phyloP scores from a whole-genome alignment of 2,329 filamentous ascomycete species.

The Periconia digitata region DNA sequence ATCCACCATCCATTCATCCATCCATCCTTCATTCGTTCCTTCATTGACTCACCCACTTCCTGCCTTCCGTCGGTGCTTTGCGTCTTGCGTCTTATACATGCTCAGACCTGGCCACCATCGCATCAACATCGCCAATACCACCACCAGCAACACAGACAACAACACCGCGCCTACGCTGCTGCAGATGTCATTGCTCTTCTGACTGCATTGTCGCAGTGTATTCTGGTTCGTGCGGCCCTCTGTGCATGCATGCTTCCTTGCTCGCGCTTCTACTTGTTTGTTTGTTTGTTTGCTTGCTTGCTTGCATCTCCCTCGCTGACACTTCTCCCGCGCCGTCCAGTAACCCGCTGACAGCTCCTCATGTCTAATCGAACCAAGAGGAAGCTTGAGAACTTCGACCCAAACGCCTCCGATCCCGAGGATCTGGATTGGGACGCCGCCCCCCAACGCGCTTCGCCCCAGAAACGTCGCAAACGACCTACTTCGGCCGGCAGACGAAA shows the following conservation, averaged over 20 bases:
- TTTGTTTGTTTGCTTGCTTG: not conserved
- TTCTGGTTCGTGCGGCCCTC: no score
- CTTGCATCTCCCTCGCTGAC: no score
- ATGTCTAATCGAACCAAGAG: constrained; percentile 46
- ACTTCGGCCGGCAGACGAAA: constrained; percentile 32
- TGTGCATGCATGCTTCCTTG: constrained; percentile 22
- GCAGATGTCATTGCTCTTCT: constrained; percentile 26
- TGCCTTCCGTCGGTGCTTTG: constrained; percentile 3
- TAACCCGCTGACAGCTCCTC: no score
- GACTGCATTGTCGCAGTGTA: constrained; percentile 9
- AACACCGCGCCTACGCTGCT: constrained; percentile 14
- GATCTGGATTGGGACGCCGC: constrained; percentile 42
- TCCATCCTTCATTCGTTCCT: not conserved
- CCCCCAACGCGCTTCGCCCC: constrained; percentile 29
- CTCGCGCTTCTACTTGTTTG: constrained; percentile 7
- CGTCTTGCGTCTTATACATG: not conserved
- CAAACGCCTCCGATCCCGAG: constrained; percentile 43
- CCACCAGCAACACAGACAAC: no score
- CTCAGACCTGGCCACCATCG: constrained; percentile 11
- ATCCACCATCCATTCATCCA: not conserved
- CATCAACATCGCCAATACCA: no score
- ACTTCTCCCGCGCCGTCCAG: no score
- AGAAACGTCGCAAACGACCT: constrained; percentile 30
- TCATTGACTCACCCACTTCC: constrained; percentile 13
- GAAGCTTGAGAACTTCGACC: constrained; percentile 40